A percentile compares a stretch with the other conserved stretches of the same genome.
phyloP scores from a whole-genome alignment of 768 basidiomycete species.

The Amanita inopinata region DNA sequence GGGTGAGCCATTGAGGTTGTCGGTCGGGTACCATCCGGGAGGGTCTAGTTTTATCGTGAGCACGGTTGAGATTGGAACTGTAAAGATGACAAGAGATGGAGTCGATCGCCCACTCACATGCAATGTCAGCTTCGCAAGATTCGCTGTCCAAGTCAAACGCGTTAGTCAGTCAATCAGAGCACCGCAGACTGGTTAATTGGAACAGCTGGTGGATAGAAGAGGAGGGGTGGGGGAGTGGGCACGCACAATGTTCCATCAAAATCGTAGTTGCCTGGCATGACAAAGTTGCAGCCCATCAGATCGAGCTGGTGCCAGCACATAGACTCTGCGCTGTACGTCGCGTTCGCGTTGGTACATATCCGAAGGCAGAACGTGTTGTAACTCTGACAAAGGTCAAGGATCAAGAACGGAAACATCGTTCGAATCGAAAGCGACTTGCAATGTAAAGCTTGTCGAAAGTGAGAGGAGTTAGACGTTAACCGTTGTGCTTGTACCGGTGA shows the following conservation, averaged over 20 bases:
- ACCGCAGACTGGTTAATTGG: too few species aligned
- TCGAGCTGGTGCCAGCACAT: slow-evolving; percentile 42
- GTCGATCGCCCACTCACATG: slow-evolving; percentile 7
- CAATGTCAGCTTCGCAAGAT: slow-evolving; percentile 19
- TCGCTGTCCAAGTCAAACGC: background rate
- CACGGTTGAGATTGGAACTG: background rate
- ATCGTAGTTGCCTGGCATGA: slow-evolving; percentile 38
- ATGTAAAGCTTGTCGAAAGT: slow-evolving; percentile 23
- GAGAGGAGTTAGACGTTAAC: background rate
- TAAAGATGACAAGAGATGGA: background rate
- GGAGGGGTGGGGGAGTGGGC: too few species aligned
- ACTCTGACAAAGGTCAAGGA: too few species aligned
- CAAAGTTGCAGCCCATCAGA: slow-evolving; percentile 34
- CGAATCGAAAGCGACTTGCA: slow-evolving; percentile 14
- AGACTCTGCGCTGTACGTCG: slow-evolving; percentile 29
- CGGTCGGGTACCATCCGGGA: slow-evolving; percentile 36
- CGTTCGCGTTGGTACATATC: slow-evolving; percentile 32
- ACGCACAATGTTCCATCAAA: slow-evolving; percentile 32
- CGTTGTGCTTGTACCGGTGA: background rate
- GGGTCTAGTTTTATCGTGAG: slow-evolving; percentile 20
- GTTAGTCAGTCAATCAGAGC: too few species aligned
- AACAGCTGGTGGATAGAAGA: background rate
- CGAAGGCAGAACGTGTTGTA: slow-evolving; percentile 32
- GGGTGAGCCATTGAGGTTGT: slow-evolving; percentile 26
- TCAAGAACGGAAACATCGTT: too few species aligned